Base-by-base conservation (phyloP, 2,329 filamentous ascomycete species). In the Talaromyces albobiverticillius region DNA sequence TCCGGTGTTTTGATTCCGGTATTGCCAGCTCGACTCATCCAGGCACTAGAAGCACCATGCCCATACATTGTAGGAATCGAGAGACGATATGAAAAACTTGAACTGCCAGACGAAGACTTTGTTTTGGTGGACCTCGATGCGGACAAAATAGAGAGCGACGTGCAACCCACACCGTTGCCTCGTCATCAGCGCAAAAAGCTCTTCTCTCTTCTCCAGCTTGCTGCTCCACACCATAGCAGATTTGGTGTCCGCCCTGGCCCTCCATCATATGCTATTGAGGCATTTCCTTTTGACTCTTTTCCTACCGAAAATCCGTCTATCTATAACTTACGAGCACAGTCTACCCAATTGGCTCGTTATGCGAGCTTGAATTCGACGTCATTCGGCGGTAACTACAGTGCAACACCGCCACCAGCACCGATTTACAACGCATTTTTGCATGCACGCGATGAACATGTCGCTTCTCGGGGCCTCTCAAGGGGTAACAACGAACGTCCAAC, bases 21-120 rank as follows among this genome's bases (percentile, higher is more conserved):
- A 31, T 80, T 99, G 8, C 93, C 93, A 5, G 89, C 90, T 8
- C 85, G 93, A 32, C 78, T 99, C 20, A 80, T 99, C 9, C 92
- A 94, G 51, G 93, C 91, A 2, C 81, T 99, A 16, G 94, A 97
- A 64, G 93, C 93, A 1, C 93, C 93, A 2, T 97, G 94, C 63
- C 94, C 94, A 0, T 99, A 97, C 65, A 96, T 99, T 61, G 90
- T 97, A 41, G 94, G 94, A 46, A 90, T 99, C 55, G 94, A 99
- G 74, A 84, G 92, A 61, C 85, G 92, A 54, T 97, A 97, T 67
- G 71, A 74, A 51, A 74, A 74, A 54, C 65, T 74, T 25, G 72
- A 75, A 52, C 81, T 97, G 40, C 94, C 94, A 0, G 90, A 96
- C 6, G 94, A 97, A 64, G 94, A 97, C 67, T 97, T 93, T 69